Conservation (phyloP, 176 grass and related monocot species). For the Oropetium thomaeum region DNA sequence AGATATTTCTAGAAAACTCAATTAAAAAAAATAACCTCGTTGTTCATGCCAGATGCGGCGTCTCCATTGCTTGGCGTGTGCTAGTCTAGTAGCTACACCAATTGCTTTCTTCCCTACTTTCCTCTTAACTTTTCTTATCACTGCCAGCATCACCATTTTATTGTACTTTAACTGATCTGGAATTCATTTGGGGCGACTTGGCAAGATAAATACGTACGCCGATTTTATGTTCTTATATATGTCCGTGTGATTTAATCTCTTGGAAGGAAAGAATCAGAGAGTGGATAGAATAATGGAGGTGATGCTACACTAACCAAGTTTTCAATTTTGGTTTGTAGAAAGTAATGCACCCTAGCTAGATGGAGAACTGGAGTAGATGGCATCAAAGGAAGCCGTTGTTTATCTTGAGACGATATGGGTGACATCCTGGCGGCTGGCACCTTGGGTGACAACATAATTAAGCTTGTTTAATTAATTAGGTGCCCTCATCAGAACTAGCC, state of each 20-base stretch:
- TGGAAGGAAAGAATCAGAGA: conserved; percentile 7
- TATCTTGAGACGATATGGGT: not conserved
- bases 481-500: too few species aligned
- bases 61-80: conserved; percentile 33
- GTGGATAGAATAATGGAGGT: not conserved
- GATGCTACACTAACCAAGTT: not conserved
- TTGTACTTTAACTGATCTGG: not conserved
- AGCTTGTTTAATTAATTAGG: not conserved
- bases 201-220: not conserved
- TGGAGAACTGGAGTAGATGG: not conserved
- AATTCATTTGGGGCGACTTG: not conserved
- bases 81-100: not conserved
- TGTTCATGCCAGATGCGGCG: not conserved
- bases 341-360: too few species aligned
- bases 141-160: not conserved
- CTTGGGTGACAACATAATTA: too few species aligned
- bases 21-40: not conserved
- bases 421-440: too few species aligned
- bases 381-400: not conserved
- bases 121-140: not conserved
- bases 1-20: not conserved
- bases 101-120: not conserved
- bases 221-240: not conserved
- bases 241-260: not conserved
- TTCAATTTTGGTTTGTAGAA: not conserved